Evolutionary conservation across 2,329 filamentous ascomycete genomes (phyloP).

Genomic region (Peltaster fructicola): DNA sequence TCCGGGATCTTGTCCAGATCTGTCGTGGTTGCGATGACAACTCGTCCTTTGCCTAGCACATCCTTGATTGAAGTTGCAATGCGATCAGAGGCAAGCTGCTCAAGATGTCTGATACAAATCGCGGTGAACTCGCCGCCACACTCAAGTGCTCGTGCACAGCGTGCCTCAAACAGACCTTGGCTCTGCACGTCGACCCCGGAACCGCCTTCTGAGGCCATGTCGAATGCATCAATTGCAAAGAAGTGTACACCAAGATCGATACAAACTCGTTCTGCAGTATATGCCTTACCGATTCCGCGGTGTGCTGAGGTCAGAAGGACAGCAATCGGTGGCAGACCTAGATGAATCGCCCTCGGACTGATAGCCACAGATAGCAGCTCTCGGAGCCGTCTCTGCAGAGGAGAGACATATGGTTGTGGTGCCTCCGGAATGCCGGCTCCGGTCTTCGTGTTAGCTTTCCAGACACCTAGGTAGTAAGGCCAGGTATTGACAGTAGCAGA

Average conservation of each 20-base stretch:
- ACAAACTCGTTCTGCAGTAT: constrained; percentile 57
- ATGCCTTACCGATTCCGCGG: constrained; percentile 82
- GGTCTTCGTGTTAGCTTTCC: constrained; percentile 43
- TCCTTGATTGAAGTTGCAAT: constrained; percentile 76
- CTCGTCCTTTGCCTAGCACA: constrained; percentile 58
- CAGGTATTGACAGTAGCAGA: constrained; percentile 60
- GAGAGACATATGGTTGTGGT: constrained; percentile 26
- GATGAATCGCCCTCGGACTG: constrained; percentile 67
- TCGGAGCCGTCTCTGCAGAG: constrained; percentile 45
- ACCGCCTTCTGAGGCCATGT: constrained; percentile 81
- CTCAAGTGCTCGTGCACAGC: constrained; percentile 73
- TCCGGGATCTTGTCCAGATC: constrained; percentile 91
- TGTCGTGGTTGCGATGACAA: constrained; percentile 84
- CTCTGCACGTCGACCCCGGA: constrained; percentile 87
- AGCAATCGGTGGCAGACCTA: constrained; percentile 74
- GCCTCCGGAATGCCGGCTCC: constrained; percentile 16
- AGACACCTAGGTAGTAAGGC: constrained; percentile 72
- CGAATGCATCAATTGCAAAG: constrained; percentile 78
- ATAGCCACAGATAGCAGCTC: constrained; percentile 80
- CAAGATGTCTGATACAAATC: constrained; percentile 74
- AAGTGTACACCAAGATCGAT: constrained; percentile 79
- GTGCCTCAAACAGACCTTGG: constrained; percentile 71
- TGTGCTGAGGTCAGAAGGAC: constrained; percentile 84
- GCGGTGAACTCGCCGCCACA: constrained; percentile 74
- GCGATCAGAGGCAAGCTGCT: constrained; percentile 77